Conservation (phyloP, 371 early-diverging fungal species). For the Apophysomyces variabilis region DNA sequence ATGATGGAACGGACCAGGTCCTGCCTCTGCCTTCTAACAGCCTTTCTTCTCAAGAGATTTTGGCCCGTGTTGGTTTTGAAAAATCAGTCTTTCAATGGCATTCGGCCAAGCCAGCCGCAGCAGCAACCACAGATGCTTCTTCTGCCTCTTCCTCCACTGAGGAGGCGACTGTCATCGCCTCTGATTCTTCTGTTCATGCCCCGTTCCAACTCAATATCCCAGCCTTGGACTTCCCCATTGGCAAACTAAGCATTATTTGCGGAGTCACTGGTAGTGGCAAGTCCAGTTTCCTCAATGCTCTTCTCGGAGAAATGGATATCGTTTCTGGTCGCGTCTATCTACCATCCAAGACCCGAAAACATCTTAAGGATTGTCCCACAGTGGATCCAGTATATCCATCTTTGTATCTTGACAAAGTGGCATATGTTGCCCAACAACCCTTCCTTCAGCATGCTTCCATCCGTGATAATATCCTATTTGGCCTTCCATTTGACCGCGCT, state of each 20-base stretch:
- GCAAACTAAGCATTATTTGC: constrained; percentile 63
- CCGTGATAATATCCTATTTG: constrained; percentile 88
- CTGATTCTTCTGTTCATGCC: neutral
- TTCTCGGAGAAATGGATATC: constrained; percentile 75
- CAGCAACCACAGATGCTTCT: constrained; percentile 11
- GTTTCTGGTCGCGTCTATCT: constrained; percentile 47
- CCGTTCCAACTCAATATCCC: constrained; percentile 29
- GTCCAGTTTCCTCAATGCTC: constrained; percentile 64
- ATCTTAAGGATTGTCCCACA: constrained; percentile 16
- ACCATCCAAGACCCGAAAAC: constrained; percentile 25
- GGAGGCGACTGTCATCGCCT: constrained; percentile 14
- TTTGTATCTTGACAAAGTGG: constrained; percentile 57
- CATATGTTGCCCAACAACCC: constrained; percentile 82
- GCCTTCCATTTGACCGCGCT: constrained; percentile 63
- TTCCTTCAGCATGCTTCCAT: constrained; percentile 85
- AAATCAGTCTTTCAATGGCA: constrained; percentile 56
- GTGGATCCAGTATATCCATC: constrained; percentile 45
- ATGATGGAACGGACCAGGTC: constrained; percentile 18
- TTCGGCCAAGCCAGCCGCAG: neutral
- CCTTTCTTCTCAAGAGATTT: constrained; percentile 19
- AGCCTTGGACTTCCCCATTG: constrained; percentile 61
- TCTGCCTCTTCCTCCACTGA: constrained; percentile 29
- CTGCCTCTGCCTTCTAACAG: constrained; percentile 13
- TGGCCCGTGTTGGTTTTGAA: constrained; percentile 53
- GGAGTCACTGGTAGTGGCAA: constrained; percentile 81